phyloP scores from a whole-genome alignment of 768 basidiomycete species.

The Calocera viscosa region DNA sequence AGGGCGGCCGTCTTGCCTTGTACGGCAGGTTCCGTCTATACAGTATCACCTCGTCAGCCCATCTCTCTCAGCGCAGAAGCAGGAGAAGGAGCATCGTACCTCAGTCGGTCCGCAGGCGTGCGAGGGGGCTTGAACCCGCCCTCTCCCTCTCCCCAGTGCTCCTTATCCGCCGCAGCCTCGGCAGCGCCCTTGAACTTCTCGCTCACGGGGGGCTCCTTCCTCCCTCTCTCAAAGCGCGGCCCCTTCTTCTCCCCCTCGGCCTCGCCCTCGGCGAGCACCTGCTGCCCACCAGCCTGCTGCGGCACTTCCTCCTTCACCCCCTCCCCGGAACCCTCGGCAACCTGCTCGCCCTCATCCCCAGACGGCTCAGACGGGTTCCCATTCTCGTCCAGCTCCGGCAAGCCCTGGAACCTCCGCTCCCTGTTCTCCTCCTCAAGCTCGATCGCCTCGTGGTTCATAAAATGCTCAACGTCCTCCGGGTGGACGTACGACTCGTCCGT shows the following conservation, averaged over 20 bases:
- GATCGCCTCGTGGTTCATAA: slow-evolving; percentile 74
- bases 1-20: slow-evolving; percentile 45
- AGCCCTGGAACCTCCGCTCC: slow-evolving; percentile 74
- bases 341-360: too few species aligned
- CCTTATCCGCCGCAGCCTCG: slow-evolving; percentile 39
- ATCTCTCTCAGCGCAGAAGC: not conserved
- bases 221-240: slow-evolving; percentile 11
- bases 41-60: not conserved
- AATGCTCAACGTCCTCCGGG: slow-evolving; percentile 88
- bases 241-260: slow-evolving; percentile 32
- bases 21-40: slow-evolving; percentile 67
- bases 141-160: slow-evolving; percentile 60
- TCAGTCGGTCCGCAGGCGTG: slow-evolving; percentile 61
- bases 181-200: slow-evolving; percentile 47
- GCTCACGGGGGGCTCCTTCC: slow-evolving; percentile 50
- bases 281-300: slow-evolving; percentile 18
- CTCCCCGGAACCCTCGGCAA: slow-evolving; percentile 17
- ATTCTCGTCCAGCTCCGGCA: slow-evolving; percentile 36
- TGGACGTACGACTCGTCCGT: slow-evolving; percentile 90
- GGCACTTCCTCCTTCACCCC: slow-evolving; percentile 18
- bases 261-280: slow-evolving; percentile 37
- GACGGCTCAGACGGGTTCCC: slow-evolving; percentile 26
- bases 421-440: slow-evolving; percentile 72
- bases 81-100: slow-evolving; percentile 39
- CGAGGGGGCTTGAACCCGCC: slow-evolving; percentile 62